phyloP scores from a whole-genome alignment of 192 early-diverging fungal genomes.

The Dissophora globulifera region DNA sequence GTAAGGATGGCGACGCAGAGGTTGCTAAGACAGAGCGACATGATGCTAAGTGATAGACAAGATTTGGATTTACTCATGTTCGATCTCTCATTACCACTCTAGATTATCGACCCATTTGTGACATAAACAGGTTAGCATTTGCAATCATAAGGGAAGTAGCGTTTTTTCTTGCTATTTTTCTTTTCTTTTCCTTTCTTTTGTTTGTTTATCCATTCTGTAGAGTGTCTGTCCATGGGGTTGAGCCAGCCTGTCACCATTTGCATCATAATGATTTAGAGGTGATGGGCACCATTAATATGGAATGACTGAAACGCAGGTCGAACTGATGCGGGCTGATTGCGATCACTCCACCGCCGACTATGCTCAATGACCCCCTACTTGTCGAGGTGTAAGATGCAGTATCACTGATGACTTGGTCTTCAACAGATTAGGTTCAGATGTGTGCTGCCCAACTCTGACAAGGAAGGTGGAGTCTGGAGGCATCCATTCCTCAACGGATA shows the following conservation, averaged over 20 bases:
- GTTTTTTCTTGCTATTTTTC: neutral
- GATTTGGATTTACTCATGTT: too few relatives aligned
- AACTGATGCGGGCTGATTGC: conserved; percentile 39
- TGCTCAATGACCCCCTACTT: conserved; percentile 40
- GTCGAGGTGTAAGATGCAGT: conserved; percentile 35
- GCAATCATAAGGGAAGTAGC: conserved; percentile 8
- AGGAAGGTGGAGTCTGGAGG: conserved; percentile 34
- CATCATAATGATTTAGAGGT: conserved; percentile 40
- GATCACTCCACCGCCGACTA: conserved; percentile 34
- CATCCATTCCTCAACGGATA: conserved; percentile 41
- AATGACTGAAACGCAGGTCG: conserved; percentile 41
- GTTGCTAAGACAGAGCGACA: conserved; percentile 8
- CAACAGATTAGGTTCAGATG: conserved; percentile 24
- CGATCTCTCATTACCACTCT: conserved; percentile 1
- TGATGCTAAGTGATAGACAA: too few relatives aligned
- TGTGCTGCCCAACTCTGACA: conserved; percentile 34
- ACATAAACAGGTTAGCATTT: neutral
- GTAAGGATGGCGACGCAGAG: neutral
- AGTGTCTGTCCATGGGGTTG: conserved; percentile 18
- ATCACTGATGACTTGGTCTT: conserved; percentile 27
- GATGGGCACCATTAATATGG: conserved; percentile 39
- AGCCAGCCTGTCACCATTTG: conserved; percentile 40
- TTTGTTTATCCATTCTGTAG: conserved; percentile 24
- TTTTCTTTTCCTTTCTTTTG: too few relatives aligned
- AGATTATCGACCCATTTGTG: neutral